Evolutionary conservation across 106 monocot genomes (phyloP).

Genomic region (Platanthera guangdongensis): DNA sequence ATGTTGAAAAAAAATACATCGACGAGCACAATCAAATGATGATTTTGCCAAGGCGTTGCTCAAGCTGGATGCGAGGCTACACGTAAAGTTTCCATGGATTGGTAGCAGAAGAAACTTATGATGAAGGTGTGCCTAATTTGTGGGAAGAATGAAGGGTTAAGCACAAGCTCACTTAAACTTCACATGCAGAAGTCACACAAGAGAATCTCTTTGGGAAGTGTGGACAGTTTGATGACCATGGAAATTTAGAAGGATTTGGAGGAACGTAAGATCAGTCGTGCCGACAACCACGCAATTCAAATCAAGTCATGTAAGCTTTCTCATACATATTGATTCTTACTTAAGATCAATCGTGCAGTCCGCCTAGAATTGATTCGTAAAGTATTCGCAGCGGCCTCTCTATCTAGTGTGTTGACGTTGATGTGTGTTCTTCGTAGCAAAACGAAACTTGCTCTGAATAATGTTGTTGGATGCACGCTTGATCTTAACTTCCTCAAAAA

Average conservation of each 20-base stretch:
- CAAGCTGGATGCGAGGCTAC: slow-evolving; percentile 49
- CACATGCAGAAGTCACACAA: slow-evolving; percentile 80
- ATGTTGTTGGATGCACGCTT: too few relatives aligned
- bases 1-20: slow-evolving; percentile 60
- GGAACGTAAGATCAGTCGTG: slow-evolving; percentile 23
- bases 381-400: too few relatives aligned
- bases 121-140: slow-evolving; percentile 93
- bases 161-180: slow-evolving; percentile 85
- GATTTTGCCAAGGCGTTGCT: slow-evolving; percentile 63
- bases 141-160: slow-evolving; percentile 72
- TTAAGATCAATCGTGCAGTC: too few relatives aligned
- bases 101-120: slow-evolving; percentile 66
- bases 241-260: slow-evolving; percentile 69
- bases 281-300: slow-evolving; percentile 27
- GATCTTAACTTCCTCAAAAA: too few relatives aligned
- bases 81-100: slow-evolving; percentile 80
- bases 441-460: too few relatives aligned
- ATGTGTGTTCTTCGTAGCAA: too few relatives aligned
- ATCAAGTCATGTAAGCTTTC: slow-evolving; percentile 20
- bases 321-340: background rate
- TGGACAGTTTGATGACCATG: slow-evolving; percentile 75
- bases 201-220: slow-evolving; percentile 61
- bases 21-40: slow-evolving; percentile 82
- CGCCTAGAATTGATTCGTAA: too few relatives aligned
- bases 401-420: too few relatives aligned